Base-by-base conservation (phyloP, 306 rosid species). In the Rosa rugosa region DNA sequence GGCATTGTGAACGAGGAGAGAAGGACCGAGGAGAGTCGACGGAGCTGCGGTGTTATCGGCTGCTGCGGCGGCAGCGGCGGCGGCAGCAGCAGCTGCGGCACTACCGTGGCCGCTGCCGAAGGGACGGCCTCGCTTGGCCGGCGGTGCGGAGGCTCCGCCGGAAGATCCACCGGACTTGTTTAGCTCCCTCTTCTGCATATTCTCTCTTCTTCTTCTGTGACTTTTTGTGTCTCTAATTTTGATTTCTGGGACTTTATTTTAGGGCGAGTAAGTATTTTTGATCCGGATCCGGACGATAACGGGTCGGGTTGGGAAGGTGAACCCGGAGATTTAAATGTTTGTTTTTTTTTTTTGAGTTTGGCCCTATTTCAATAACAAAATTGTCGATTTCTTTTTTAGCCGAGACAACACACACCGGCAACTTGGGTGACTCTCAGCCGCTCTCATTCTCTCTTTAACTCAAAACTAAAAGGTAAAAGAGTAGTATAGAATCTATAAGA, bases 111-210 rank as follows among this genome's bases (percentile, higher is more conserved):
- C 80, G 85, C 98, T 91, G 4, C 99, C 99, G 23, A 93, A 90
- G 0, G 99, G 99, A 1, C 98, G 97, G 59, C 99, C 99, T 69
- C 98, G 82, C 82, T 93, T 96, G 1, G 93, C 94, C 75, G 99
- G 86, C 2, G 97, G 91, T 12, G 87, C 93, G n/a, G 96, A 31
- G 46, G 91, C 83, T 5, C 98, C 90, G 16, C 94, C 90, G 60
- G 82, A 53, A 44, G 78, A 57, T 60, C 98, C 98, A 47, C 87
- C 87, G 54, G 89, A 87, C 88, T 93, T 96, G 75, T 74, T 76
- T 73, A 84, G 97, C 23, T 96, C 99, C 77, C 99, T 87, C 94
- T 93, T 96, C 96, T 96, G 99, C 99, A 95, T 94, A 31, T 31
- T 31, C 36, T 25, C 2, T 76, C 53, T 56, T 40, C 41, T 8